A percentile compares a stretch with the other conserved stretches of the same genome.
These are phyloP conservation scores for Eruca vesicaria DNA, from an alignment of 441 rosid genomes.

Conservation along the genomic window DNA sequence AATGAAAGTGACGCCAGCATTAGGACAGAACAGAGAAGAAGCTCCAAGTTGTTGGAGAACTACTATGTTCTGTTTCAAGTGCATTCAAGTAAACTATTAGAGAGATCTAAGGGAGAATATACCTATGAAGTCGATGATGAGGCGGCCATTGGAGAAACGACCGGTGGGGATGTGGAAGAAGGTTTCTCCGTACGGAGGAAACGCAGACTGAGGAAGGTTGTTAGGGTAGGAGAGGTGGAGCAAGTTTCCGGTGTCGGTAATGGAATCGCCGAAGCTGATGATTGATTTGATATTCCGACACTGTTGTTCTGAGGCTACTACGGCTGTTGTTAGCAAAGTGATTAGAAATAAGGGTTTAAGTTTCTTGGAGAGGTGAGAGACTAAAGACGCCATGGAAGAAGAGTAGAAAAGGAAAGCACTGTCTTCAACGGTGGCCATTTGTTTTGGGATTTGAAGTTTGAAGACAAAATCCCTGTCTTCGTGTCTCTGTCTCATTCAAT, in stretches of 20 bases:
- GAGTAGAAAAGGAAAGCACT: background rate
- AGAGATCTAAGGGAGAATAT: background rate
- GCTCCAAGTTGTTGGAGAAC: background rate
- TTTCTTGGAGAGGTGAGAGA: slow-evolving; percentile 3
- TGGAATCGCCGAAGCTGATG: slow-evolving; percentile 59
- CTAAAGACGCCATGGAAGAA: slow-evolving; percentile 13
- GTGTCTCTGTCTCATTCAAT: background rate
- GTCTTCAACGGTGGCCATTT: background rate
- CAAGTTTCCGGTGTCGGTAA: slow-evolving; percentile 62
- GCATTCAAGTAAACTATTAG: background rate
- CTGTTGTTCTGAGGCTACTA: slow-evolving; percentile 3
- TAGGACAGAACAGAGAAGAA: background rate
- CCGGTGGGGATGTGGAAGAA: slow-evolving; percentile 53
- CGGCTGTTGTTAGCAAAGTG: background rate
- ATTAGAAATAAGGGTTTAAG: background rate
- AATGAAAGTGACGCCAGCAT: background rate
- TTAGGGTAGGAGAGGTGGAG: slow-evolving; percentile 23
- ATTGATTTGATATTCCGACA: slow-evolving; percentile 25
- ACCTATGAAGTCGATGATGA: slow-evolving; percentile 51
- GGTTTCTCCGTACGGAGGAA: slow-evolving; percentile 51
- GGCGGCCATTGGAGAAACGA: slow-evolving; percentile 55
- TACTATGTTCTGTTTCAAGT: background rate
- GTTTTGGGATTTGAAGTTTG: background rate
- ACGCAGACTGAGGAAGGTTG: slow-evolving; percentile 36
- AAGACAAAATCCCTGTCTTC: background rate